These are phyloP conservation scores for Pseudogymnoascus sp. DNA, from an alignment of 2,329 filamentous ascomycete species.

Conservation along the genomic window DNA sequence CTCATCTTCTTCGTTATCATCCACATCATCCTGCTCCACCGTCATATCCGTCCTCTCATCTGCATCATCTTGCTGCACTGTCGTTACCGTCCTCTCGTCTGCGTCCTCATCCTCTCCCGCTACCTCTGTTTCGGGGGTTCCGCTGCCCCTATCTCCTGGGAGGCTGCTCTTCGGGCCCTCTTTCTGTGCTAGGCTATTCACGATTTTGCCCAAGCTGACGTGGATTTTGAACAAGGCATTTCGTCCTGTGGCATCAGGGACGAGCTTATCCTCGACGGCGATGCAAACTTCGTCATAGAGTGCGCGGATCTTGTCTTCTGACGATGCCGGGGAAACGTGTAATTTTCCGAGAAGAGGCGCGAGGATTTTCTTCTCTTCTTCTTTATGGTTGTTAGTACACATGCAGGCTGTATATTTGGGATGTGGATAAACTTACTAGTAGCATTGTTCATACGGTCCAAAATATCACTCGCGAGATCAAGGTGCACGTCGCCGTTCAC, in stretches of 20 bases:
- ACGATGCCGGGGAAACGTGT: slow-evolving; percentile 62
- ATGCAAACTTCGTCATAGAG: slow-evolving; percentile 50
- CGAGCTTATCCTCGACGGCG: slow-evolving; percentile 54
- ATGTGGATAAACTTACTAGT: slow-evolving; percentile 48
- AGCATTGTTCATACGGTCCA: slow-evolving; percentile 63
- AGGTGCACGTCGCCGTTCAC: slow-evolving; percentile 75
- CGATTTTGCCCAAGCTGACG: slow-evolving; percentile 58
- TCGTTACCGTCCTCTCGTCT: slow-evolving; percentile 39
- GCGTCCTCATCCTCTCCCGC: slow-evolving; percentile 30
- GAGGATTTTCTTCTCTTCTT: slow-evolving; percentile 79
- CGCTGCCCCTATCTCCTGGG: slow-evolving; percentile 22
- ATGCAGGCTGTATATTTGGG: not conserved
- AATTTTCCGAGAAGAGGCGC: slow-evolving; percentile 75
- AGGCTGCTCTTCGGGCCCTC: slow-evolving; percentile 26
- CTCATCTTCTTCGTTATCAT: slow-evolving; percentile 1
- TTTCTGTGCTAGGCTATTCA: slow-evolving; percentile 36
- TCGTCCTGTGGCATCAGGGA: slow-evolving; percentile 51
- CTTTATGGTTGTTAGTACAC: slow-evolving; percentile 36
- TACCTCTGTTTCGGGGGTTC: slow-evolving; percentile 27
- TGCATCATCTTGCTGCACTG: slow-evolving; percentile 30
- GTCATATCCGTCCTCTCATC: slow-evolving; percentile 12
- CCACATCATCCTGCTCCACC: slow-evolving; percentile 9
- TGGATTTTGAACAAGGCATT: slow-evolving; percentile 64
- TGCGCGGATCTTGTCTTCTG: slow-evolving; percentile 48
- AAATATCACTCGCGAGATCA: slow-evolving; percentile 65